Evolutionary conservation across 768 basidiomycete species (phyloP).

Genomic region (Lactarius hengduanensis): DNA sequence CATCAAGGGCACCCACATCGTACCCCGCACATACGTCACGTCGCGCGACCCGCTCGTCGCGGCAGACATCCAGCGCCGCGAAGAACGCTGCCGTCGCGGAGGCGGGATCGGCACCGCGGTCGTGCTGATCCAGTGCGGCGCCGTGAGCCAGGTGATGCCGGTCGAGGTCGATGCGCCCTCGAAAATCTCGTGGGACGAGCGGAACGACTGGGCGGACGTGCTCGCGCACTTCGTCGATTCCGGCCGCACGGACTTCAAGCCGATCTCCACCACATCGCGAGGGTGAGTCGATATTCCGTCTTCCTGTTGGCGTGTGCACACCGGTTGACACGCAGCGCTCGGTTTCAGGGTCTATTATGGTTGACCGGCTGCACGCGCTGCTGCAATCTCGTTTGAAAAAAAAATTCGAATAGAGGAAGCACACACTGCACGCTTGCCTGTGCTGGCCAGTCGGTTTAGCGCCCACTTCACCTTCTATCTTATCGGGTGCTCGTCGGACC

Average conservation of each 20-base stretch:
- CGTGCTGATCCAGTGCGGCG: conserved; percentile 73
- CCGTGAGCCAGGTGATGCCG: conserved; percentile 80
- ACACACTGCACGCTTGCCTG: not conserved
- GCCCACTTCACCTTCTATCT: conserved; percentile 6
- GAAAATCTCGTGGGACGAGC: conserved; percentile 72
- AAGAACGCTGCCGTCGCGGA: conserved; percentile 70
- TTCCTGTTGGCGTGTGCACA: not conserved
- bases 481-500: conserved; percentile 14
- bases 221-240: conserved; percentile 69
- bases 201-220: conserved; percentile 71
- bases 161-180: conserved; percentile 79
- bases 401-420: conserved; percentile 20
- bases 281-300: conserved; percentile 52
- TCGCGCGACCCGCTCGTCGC: conserved; percentile 67
- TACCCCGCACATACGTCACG: conserved; percentile 67
- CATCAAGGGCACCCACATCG: conserved; percentile 64
- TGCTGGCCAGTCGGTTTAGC: conserved; percentile 21
- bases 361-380: conserved; percentile 22
- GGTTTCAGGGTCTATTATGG: conserved; percentile 27
- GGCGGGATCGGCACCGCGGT: conserved; percentile 78
- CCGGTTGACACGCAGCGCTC: conserved; percentile 2
- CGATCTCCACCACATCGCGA: conserved; percentile 73
- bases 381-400: conserved; percentile 14
- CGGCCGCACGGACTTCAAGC: conserved; percentile 75
- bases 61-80: conserved; percentile 73